phyloP scores from a whole-genome alignment of 2,329 filamentous ascomycete species.

The Didymella keratinophila region DNA sequence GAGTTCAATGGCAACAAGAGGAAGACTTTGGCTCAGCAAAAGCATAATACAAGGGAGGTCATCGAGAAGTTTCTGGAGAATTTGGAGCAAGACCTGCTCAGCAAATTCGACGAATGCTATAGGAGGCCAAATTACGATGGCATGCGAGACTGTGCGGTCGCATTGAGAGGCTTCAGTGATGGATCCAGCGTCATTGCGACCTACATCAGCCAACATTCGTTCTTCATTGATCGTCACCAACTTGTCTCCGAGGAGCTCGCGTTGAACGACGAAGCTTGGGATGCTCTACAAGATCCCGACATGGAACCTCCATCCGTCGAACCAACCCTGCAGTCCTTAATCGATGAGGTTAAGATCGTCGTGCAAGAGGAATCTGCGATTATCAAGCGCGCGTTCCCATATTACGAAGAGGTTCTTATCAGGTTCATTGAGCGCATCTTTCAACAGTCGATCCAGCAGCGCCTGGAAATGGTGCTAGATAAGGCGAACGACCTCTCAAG shows the following conservation, averaged over 20 bases:
- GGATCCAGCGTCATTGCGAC: constrained; percentile 93
- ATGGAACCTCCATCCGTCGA: constrained; percentile 90
- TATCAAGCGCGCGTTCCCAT: constrained; percentile 95
- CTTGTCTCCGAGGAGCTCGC: constrained; percentile 86
- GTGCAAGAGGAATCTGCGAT: constrained; percentile 97
- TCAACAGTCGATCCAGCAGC: constrained; percentile 96
- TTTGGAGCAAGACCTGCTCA: constrained; percentile 90
- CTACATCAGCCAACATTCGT: constrained; percentile 98
- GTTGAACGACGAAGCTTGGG: constrained; percentile 78
- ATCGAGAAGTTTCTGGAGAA: constrained; percentile 98
- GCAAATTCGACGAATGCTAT: constrained; percentile 98
- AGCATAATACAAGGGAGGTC: constrained; percentile 78
- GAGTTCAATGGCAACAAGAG: constrained; percentile 58
- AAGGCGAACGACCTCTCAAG: constrained; percentile 93
- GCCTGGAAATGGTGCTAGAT: constrained; percentile 92
- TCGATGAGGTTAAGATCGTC: constrained; percentile 94
- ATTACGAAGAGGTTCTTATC: constrained; percentile 90
- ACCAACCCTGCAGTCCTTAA: constrained; percentile 85
- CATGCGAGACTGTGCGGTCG: constrained; percentile 96
- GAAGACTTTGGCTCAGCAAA: constrained; percentile 48
- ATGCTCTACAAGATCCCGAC: constrained; percentile 92
- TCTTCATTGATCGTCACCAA: constrained; percentile 97
- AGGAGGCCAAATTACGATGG: constrained; percentile 94
- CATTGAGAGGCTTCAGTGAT: constrained; percentile 94
- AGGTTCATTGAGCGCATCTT: constrained; percentile 96